Evolutionary conservation across 306 rosid genomes (phyloP).

Genomic region (Crataegus laevigata): DNA sequence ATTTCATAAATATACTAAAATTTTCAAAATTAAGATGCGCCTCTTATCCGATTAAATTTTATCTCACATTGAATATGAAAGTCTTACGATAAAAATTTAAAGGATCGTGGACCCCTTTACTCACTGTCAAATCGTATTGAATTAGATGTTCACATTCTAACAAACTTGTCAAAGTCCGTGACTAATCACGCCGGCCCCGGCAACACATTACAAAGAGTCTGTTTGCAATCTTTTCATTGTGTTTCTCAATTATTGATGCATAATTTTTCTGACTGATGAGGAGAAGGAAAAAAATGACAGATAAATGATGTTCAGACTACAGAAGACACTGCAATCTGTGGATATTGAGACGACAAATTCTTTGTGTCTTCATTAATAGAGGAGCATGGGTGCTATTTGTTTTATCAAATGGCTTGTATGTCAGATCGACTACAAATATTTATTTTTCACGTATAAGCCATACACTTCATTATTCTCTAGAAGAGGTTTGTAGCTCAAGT

Average conservation of each 20-base stretch:
- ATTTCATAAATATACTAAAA: not conserved
- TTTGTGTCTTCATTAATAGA: not conserved
- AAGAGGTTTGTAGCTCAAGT: not conserved
- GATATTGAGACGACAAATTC: not conserved
- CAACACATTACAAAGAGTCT: not conserved
- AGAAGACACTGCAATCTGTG: not conserved
- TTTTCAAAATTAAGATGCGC: not conserved
- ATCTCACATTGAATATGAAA: not conserved
- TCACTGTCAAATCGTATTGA: not conserved
- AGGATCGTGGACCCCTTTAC: not conserved
- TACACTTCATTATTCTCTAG: not conserved
- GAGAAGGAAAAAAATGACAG: not conserved
- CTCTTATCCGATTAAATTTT: not conserved
- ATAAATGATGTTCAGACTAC: slow-evolving; percentile 2
- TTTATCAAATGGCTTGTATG: not conserved
- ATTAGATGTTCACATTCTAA: too few relatives aligned
- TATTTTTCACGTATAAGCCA: not conserved
- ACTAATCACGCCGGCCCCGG: not conserved
- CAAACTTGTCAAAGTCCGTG: not conserved
- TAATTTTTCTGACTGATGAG: not conserved
- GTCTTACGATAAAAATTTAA: too few relatives aligned
- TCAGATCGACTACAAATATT: not conserved
- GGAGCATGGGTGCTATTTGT: not conserved
- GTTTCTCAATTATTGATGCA: slow-evolving; percentile 1
- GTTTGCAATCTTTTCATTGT: not conserved